Conservation (phyloP, 352 stramenopile genomes). For the Pilasporangium apinafurcum region DNA sequence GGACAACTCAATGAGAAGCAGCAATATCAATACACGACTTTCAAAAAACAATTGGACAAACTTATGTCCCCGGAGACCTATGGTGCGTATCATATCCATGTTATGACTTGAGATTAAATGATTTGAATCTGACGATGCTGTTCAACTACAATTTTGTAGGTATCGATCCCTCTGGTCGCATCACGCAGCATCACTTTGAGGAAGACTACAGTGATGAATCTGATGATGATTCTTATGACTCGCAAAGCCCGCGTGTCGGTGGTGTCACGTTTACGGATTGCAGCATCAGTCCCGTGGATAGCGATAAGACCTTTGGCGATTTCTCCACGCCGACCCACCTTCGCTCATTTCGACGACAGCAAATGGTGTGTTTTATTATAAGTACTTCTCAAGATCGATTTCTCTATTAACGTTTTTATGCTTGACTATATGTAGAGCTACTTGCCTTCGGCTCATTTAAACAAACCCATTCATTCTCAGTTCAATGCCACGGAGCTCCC, state of each 20-base stretch:
- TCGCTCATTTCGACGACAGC: slow-evolving; percentile 33
- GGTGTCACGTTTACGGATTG: slow-evolving; percentile 45
- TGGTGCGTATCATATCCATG: slow-evolving; percentile 1
- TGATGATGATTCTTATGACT: slow-evolving; percentile 39
- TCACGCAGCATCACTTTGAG: slow-evolving; percentile 38
- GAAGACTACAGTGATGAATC: slow-evolving; percentile 50
- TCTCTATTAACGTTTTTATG: too few relatives aligned
- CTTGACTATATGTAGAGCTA: slow-evolving; percentile 3
- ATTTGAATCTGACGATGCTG: not conserved
- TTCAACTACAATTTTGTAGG: slow-evolving; percentile 2
- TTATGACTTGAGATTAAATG: not conserved
- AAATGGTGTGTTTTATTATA: slow-evolving; percentile 21
- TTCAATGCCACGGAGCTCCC: slow-evolving; percentile 10
- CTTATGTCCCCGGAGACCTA: slow-evolving; percentile 65
- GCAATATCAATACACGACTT: slow-evolving; percentile 43
- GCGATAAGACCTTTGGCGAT: slow-evolving; percentile 32
- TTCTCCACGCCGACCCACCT: slow-evolving; percentile 38
- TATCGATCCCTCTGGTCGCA: slow-evolving; percentile 49
- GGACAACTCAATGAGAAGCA: slow-evolving; percentile 57
- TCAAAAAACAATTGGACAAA: slow-evolving; percentile 60
- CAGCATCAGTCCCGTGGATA: slow-evolving; percentile 40
- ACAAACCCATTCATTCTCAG: slow-evolving; percentile 1
- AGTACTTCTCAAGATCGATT: slow-evolving; percentile 11
- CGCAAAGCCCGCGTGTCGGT: slow-evolving; percentile 39
- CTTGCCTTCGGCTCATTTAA: slow-evolving; percentile 3